Percentiles rank a stretch among this genome's conserved stretches.
phyloP scores from a whole-genome alignment of 305 asterid species.

The Fraxinus baroniana region DNA sequence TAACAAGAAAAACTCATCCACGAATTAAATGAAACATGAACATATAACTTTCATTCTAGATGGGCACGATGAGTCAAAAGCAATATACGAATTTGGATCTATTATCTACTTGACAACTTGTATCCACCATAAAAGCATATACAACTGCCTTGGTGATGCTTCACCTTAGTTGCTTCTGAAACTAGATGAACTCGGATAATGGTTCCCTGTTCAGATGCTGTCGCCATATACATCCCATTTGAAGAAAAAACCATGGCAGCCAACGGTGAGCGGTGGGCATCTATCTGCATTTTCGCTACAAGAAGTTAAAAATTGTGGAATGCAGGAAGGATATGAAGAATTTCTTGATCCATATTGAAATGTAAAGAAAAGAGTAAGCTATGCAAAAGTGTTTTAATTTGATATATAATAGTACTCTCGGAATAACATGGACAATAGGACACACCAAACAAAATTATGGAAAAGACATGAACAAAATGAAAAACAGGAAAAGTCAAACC shows the following conservation, averaged over 20 bases:
- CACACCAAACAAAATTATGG: neutral
- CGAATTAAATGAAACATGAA: neutral
- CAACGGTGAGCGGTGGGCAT: slow-evolving; percentile 85
- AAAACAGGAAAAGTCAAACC: slow-evolving; percentile 6
- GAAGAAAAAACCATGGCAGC: slow-evolving; percentile 75
- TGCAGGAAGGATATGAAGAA: neutral
- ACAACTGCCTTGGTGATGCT: slow-evolving; percentile 15
- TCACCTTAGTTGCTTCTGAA: slow-evolving; percentile 89
- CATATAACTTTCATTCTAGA: neutral
- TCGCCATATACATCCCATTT: slow-evolving; percentile 73
- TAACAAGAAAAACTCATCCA: neutral
- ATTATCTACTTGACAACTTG: neutral
- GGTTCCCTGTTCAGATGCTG: slow-evolving; percentile 96
- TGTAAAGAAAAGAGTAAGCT: neutral
- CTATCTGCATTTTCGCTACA: slow-evolving; percentile 59
- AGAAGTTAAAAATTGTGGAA: slow-evolving; percentile 15
- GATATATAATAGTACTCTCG: neutral
- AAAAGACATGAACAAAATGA: neutral
- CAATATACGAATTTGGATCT: neutral
- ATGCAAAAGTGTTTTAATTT: neutral
- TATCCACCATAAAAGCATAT: neutral
- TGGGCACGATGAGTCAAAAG: neutral
- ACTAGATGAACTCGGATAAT: slow-evolving; percentile 85
- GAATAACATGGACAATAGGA: neutral
- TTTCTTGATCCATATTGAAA: slow-evolving; percentile 9